phyloP scores from a whole-genome alignment of 495 filamentous ascomycete genomes.

The Recurvomyces mirabilis region DNA sequence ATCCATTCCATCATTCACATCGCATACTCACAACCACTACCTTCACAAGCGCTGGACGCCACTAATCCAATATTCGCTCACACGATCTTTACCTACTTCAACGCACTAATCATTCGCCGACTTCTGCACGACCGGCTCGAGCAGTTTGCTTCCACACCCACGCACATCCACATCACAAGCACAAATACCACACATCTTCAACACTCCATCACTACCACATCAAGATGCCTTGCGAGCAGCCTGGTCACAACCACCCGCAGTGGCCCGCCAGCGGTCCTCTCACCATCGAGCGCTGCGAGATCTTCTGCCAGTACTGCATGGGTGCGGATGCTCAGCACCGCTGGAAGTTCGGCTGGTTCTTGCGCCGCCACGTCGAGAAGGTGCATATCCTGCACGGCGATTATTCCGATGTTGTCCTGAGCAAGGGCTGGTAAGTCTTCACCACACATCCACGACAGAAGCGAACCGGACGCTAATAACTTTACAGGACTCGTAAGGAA shows the following conservation, averaged over 20 bases:
- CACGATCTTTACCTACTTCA: background rate
- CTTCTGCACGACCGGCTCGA: no score
- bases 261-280: constrained; percentile 6
- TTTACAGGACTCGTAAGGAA: no score
- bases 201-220: no score
- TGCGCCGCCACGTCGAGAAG: constrained; percentile 3
- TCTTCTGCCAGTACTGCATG: constrained; percentile 11
- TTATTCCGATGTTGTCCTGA: no score
- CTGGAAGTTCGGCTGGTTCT: constrained; percentile 7
- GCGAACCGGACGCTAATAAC: no score
- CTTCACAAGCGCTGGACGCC: background rate
- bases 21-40: background rate
- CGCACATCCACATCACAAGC: no score
- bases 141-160: no score
- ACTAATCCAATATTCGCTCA: background rate
- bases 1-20: no score
- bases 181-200: no score
- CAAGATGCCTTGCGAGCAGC: constrained; percentile 7
- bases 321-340: background rate
- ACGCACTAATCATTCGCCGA: background rate
- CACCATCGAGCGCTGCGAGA: constrained; percentile 8
- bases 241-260: background rate
- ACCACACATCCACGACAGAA: no score
- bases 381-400: no score
- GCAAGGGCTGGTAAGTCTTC: no score